Percentiles rank a stretch among this genome's conserved stretches.
phyloP scores from a whole-genome alignment of 148 eudicot species.

The Mesembryanthemum crystallinum region DNA sequence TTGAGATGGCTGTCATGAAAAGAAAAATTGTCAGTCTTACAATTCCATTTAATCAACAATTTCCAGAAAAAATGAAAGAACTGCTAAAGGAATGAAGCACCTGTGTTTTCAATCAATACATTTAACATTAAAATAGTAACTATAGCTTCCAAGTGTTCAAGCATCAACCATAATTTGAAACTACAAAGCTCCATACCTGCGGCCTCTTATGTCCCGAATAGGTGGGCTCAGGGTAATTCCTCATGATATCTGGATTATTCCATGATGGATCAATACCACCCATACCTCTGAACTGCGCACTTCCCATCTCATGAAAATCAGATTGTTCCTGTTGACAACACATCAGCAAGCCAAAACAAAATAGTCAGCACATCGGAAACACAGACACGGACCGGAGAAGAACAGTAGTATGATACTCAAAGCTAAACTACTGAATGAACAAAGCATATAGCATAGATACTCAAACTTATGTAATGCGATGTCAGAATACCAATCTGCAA shows the following conservation, averaged over 20 bases:
- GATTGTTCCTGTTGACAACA: slow-evolving; percentile 56
- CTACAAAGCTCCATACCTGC: slow-evolving; percentile 41
- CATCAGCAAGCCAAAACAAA: slow-evolving; percentile 6
- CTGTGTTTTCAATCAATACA: not conserved
- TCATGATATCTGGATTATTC: slow-evolving; percentile 45
- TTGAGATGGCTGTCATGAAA: slow-evolving; percentile 47
- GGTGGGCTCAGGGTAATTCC: slow-evolving; percentile 43
- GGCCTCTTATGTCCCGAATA: slow-evolving; percentile 52
- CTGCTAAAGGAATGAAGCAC: not conserved
- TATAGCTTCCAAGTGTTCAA: not conserved
- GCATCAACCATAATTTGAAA: not conserved
- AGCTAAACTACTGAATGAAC: not conserved
- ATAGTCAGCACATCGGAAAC: slow-evolving; percentile 11
- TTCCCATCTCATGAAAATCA: slow-evolving; percentile 55
- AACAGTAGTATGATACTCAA: not conserved
- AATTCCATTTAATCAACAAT: slow-evolving; percentile 1
- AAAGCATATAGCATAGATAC: not conserved
- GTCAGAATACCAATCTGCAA: not conserved
- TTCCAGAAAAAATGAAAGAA: not conserved
- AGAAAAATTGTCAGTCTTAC: slow-evolving; percentile 4
- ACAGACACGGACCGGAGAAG: not conserved
- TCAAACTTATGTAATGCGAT: not conserved
- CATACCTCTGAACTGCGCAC: slow-evolving; percentile 47
- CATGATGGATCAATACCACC: slow-evolving; percentile 53
- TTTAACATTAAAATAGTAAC: not conserved